Percentiles rank a stretch among this genome's conserved stretches.
Evolutionary conservation across 192 early-diverging fungal genomes (phyloP).

Genomic region (Piromyces sp.): DNA sequence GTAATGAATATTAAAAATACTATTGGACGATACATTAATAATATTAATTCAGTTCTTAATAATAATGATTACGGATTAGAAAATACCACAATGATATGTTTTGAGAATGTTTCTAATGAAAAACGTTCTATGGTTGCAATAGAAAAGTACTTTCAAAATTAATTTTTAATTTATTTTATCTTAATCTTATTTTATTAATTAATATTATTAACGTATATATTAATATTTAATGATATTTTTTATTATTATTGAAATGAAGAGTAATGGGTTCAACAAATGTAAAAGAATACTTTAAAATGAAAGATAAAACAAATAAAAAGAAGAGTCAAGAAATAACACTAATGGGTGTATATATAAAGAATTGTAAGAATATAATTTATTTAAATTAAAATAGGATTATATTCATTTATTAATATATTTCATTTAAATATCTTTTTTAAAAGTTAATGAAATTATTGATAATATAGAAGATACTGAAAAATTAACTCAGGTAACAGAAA

Average conservation of each 20-base stretch:
- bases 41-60: not conserved
- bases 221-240: no score
- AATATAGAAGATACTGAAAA: not conserved
- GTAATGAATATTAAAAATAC: not conserved
- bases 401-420: no score
- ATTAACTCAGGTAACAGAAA: not conserved
- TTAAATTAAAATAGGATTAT: not conserved
- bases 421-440: not conserved
- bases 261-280: not conserved
- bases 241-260: no score
- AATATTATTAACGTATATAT: no score
- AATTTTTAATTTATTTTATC: no score
- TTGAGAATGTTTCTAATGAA: not conserved
- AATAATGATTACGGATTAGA: not conserved
- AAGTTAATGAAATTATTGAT: not conserved
- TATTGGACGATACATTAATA: not conserved
- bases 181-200: no score
- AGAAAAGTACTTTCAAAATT: no score
- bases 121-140: not conserved
- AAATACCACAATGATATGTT: not conserved
- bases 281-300: not conserved
- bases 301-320: not conserved
- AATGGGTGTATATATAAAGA: not conserved
- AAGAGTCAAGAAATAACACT: not conserved
- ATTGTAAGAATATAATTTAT: not conserved